phyloP scores from a whole-genome alignment of 1,284 basidiomycete species.

The Rhizopogon parksii region DNA sequence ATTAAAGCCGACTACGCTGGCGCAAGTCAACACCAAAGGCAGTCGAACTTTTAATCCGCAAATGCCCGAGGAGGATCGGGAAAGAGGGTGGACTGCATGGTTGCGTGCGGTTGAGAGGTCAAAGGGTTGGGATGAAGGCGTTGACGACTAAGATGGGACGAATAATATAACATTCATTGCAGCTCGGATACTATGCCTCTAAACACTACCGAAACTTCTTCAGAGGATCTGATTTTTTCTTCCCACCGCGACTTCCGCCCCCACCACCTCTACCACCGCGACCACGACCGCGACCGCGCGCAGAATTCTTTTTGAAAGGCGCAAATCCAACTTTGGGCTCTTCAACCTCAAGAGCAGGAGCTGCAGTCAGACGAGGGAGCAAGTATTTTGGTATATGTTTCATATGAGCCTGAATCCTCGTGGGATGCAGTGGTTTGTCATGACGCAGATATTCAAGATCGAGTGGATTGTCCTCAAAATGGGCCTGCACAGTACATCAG shows the following conservation, averaged over 20 bases:
- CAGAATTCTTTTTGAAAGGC: conserved; percentile 59
- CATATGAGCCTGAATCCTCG: conserved; percentile 85
- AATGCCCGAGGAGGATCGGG: conserved; percentile 47
- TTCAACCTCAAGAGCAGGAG: conserved; percentile 35
- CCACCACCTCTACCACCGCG: conserved; percentile 35
- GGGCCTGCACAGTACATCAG: conserved; percentile 54
- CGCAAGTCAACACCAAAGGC: conserved; percentile 84
- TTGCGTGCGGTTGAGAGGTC: conserved; percentile 78
- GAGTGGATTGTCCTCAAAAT: conserved; percentile 96
- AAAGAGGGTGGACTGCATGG: conserved; percentile 72
- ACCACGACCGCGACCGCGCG: conserved; percentile 45
- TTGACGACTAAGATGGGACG: conserved; percentile 30
- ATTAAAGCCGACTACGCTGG: conserved; percentile 77
- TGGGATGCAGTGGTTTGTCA: conserved; percentile 89
- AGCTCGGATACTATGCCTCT: not conserved
- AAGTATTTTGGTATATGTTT: conserved; percentile 95
- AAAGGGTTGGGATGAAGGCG: conserved; percentile 68
- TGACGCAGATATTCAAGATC: conserved; percentile 92
- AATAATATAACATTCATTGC: not conserved
- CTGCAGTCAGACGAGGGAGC: conserved; percentile 74
- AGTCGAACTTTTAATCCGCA: conserved; percentile 65
- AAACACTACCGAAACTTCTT: conserved; percentile 57
- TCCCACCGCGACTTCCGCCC: conserved; percentile 42
- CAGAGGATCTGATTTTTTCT: conserved; percentile 68
- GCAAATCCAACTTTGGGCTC: conserved; percentile 46